Base-by-base conservation (phyloP, 1,139 yeast species). In the Blastobotrys arbuscula region DNA sequence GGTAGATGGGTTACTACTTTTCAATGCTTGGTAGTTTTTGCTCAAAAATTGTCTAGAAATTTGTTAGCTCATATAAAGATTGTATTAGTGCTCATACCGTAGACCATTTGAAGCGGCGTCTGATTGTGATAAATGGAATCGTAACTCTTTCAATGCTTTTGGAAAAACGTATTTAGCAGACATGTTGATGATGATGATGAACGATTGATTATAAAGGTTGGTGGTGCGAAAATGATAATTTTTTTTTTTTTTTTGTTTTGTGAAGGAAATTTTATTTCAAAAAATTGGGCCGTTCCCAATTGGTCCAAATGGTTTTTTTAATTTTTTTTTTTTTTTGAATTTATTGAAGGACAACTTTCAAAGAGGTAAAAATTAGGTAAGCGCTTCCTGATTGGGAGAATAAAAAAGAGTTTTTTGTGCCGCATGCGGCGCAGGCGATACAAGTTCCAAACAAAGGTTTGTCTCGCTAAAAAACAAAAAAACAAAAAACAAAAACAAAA, bases 61-160 rank as follows among this genome's bases (percentile, higher is more conserved):
- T n/a, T 38, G 21, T 19, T 39, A 36, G 16, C 21, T 19, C 19
- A 31, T 48, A n/a, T n/a, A n/a, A n/a, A n/a, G n/a, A n/a, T 37
- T 48, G 50, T 41, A 4, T 15, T 12, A 34, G 13, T 13, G 9
- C 4, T 65, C 70, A 54, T 59, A 71, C 76, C 72, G 76, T 60
- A 83, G 73, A 24, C 85, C 81, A 23, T 74, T 73, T 24, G 89
- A 78, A 10, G 87, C 80, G 55, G 80, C 79, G 31, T 87, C 86
- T 26, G 85, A 77, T 68, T 84, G 94, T 46, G 88, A 82, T 56
- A 85, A 75, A 62, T 84, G 87, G 69, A 85, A 84, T 67, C 95
- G 78, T 62, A 85, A 75, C 71, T 85, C 94, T 65, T 76, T 84
- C 57, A 85, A 76, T 24, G 85, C 77, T 52, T 72, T 71, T 40